Percentiles rank a stretch among this genome's conserved stretches.
phyloP scores from a whole-genome alignment of 257 asterid genomes.

The Solanum tacnaense region DNA sequence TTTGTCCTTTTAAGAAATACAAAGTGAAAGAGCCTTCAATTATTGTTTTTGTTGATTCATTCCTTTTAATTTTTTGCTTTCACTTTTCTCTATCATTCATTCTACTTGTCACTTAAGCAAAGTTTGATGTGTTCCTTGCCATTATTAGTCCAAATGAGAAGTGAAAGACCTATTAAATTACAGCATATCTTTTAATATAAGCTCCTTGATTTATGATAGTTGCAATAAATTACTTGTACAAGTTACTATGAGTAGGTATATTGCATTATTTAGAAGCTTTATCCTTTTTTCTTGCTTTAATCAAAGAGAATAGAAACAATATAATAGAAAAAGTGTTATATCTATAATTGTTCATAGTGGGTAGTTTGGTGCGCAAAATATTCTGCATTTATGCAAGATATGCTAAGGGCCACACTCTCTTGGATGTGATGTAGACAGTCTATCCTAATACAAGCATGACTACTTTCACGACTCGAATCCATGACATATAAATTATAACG shows the following conservation, averaged over 20 bases:
- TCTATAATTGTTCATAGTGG: background rate
- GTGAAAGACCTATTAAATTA: background rate
- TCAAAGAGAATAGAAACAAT: background rate
- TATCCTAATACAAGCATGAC: background rate
- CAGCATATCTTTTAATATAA: background rate
- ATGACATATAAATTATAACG: background rate
- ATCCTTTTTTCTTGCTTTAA: background rate
- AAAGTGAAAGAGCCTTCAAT: background rate
- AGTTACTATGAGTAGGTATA: background rate
- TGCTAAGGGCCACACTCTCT: background rate
- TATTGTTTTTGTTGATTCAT: background rate
- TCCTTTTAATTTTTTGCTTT: background rate
- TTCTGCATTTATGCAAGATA: background rate
- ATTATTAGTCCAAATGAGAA: background rate
- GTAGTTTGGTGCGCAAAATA: background rate
- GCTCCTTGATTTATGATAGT: background rate
- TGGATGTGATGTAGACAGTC: background rate
- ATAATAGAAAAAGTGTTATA: background rate
- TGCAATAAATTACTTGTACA: background rate
- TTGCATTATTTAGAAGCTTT: background rate
- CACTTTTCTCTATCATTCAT: background rate
- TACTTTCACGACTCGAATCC: background rate
- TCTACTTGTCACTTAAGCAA: conserved; percentile 4
- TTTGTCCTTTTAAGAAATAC: background rate
- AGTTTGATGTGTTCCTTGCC: background rate